Evolutionary conservation across 2,329 filamentous ascomycete species (phyloP), one percentile per base, ranked within the genome.

Genomic region (Myrmaecium sp.): DNA sequence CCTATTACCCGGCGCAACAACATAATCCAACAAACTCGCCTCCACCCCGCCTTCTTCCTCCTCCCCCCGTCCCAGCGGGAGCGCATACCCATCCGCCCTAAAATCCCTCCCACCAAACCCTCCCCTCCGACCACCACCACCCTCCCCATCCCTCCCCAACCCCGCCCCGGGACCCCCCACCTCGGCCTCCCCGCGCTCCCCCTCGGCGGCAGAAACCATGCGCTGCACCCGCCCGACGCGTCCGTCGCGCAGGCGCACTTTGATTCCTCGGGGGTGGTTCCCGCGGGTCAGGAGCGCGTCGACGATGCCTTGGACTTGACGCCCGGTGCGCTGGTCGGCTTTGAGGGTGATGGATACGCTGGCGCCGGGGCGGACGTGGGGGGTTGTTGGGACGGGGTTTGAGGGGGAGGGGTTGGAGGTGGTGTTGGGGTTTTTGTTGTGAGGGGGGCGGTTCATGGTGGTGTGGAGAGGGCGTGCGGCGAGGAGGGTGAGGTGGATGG

Each of bases 231-330:
- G 57, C 2, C 79, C 79, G 3, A 86, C 67, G 14, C 74, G 62
- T 1, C 78, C 78, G 45, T 79, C 75, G 2, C 57, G 53, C 5
- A 86, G 57, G 3, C 78, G 67, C 14, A 84, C 77, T 49, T 84
- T 86, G 54, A 84, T 79, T 18, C 79, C 79, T 6, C 75, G 64
- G 3, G 76, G 75, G 40, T 86, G 79, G 37, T 84, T 69, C 14
- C 76, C 75, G 1, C 66, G 58, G 2, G 78, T 84, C 25, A 86
- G 58, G 0, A 84, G 48, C 23, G 81, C 67, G 27, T 63, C 60
- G 1, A 86, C 69, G 4, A 60, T 49, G 14, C 79, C 79, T 23
- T 60, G 56, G 1, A 81, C 77, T 39, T 80, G 71, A 23, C 65
- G 64, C 5, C 78, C 79, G 0, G 76, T 82, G 1, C 66, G 66